Evolutionary conservation across 2,329 filamentous ascomycete species (phyloP), one percentile per base, ranked within the genome.

Genomic region (Arthrinium puccinioides): DNA sequence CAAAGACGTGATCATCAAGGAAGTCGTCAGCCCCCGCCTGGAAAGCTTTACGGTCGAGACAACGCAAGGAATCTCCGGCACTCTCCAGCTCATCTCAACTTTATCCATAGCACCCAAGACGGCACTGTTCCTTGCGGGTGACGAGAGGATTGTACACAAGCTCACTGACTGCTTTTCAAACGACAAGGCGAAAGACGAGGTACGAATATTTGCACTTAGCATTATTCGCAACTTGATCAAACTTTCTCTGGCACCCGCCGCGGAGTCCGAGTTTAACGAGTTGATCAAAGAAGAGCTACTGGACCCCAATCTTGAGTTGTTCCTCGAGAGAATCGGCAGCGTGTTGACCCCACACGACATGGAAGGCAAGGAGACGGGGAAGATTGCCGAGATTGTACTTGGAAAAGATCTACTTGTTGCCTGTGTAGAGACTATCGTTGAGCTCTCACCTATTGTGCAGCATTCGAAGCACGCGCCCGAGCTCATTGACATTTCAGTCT

Each of bases 1-100:
- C 55, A 73, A 85, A 25, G 69, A 75, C 8, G 60, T 74, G 1
- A 81, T 97, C 36, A 76, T 92, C 37, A 66, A 74, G 20, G 82
- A 95, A 52, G 66, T 94, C 19, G 71, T 98, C 31, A 78, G 76
- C 36, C 87, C 87, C 14, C 76, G 87, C 46, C 67, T 97, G 14
- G 74, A 82, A 3, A 86, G 84, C 40, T 76, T 98, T 37, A 78
- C 88, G 0, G 69, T 76, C 5, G 92, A 98, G 63, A 95, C 87
- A 29, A 84, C 87, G 0, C 89, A 98, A 55, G 87, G 87, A 11
- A 70, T 96, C 7, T 97, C 92, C 3, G 85, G 82, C 13, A 74
- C 88, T 27, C 72, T 96, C 43, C 81, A 82, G 44, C 68, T 98
- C 5, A 79, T 98, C 44, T 79, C 78, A 4, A 84, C 84, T 2